Evolutionary conservation across 345 rosid species (phyloP).

Genomic region (Mallotus nudiflorus): DNA sequence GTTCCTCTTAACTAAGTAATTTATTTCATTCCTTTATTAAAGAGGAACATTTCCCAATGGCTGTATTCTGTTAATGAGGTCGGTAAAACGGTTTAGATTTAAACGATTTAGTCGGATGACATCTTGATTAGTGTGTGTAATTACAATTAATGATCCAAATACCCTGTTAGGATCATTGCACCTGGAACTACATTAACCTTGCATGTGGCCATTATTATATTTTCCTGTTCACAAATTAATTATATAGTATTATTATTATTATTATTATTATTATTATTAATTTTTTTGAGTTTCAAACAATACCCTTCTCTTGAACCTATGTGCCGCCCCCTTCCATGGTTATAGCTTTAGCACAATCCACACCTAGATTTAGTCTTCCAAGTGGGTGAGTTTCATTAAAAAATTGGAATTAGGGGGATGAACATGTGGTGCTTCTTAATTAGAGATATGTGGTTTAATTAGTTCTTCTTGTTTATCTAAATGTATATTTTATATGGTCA

Average conservation of each 20-base stretch:
- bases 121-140: slow-evolving; percentile 3
- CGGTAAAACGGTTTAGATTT: slow-evolving; percentile 37
- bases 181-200: slow-evolving; percentile 38
- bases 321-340: slow-evolving; percentile 37
- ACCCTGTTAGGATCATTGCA: slow-evolving; percentile 44
- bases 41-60: slow-evolving; percentile 29
- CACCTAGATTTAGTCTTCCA: slow-evolving; percentile 28
- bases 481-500: no score
- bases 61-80: slow-evolving; percentile 34
- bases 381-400: slow-evolving; percentile 15
- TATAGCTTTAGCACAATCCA: background rate
- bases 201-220: slow-evolving; percentile 35
- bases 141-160: slow-evolving; percentile 10
- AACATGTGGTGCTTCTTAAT: slow-evolving; percentile 27
- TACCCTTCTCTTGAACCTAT: slow-evolving; percentile 25
- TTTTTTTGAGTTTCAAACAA: background rate
- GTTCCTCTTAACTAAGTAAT: background rate
- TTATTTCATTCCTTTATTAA: background rate
- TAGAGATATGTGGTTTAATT: slow-evolving; percentile 2
- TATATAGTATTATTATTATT: no score
- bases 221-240: background rate
- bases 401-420: slow-evolving; percentile 18
- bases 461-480: slow-evolving; percentile 3
- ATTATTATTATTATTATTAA: no score
- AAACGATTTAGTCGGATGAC: slow-evolving; percentile 1